Base-by-base conservation (phyloP, 768 basidiomycete species). In the Chlorophyllum brunneum region DNA sequence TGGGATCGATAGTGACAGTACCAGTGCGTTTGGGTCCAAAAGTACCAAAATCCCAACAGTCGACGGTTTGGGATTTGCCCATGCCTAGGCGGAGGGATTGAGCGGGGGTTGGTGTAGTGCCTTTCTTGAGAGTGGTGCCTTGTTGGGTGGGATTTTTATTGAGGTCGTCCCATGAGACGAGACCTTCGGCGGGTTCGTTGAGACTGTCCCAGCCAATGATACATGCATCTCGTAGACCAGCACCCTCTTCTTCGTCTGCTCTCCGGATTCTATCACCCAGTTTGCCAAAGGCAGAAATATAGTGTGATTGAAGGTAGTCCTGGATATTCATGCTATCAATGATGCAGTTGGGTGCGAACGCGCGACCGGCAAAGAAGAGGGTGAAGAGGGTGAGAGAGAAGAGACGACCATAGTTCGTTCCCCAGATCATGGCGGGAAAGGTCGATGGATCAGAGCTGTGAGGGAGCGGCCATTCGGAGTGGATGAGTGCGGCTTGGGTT, bases 151-250 rank as follows among this genome's bases (percentile, higher is more conserved):
- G 88, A 38, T 85, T 82, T 10, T 64, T 54, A 45, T 74, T 77
- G 24, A 99, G 72, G 64, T 95, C 83, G 0, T 76, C 72, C 67
- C 86, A 86, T 2, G 75, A 76, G 27, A 68, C 77, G 34, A 91
- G 75, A 0, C 97, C 97, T 58, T 95, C 90, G 31, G 83, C 83
- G 0, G 97, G 95, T 66, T 99, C 97, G 66, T 99, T 98, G 67
- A 98, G 71, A 59, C 85, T 87, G 64, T 99, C 97, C 97, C 95
- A 98, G 0, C 97, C 97, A 42, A 98, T 86, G 9, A 99, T 80
- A 58, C 92, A 94, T 34, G 83, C 82, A 26, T 98, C 94, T 18
- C 90, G 65, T 31, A 98, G 67, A 29, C 80, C 85, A 0, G 86
- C 88, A 0, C 83, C 85, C 20, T 67, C 62, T 16, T 50, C 62